These are phyloP conservation scores for Prunus salicina DNA, from an alignment of 306 rosid genomes.

Conservation along the genomic window DNA sequence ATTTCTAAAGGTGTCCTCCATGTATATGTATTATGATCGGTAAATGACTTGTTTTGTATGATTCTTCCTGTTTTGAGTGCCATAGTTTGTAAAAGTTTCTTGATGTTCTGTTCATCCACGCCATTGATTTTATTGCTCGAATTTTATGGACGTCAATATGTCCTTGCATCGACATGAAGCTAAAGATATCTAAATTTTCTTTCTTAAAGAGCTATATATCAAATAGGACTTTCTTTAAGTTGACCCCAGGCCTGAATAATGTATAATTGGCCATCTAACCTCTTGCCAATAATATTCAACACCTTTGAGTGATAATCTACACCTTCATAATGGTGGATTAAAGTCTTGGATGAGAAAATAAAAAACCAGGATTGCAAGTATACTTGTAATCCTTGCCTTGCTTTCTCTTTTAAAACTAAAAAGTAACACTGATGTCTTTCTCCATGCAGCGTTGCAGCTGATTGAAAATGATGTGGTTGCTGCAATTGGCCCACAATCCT, in stretches of 20 bases:
- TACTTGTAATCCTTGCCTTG: slow-evolving; percentile 16
- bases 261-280: background rate
- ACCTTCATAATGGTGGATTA: background rate
- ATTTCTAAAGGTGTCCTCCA: background rate
- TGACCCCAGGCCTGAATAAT: background rate
- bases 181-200: background rate
- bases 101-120: background rate
- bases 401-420: background rate
- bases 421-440: slow-evolving; percentile 20
- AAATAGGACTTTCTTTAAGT: background rate
- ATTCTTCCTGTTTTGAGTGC: background rate
- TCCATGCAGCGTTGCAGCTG: slow-evolving; percentile 78
- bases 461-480: slow-evolving; percentile 71
- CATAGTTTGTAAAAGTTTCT: background rate
- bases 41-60: background rate
- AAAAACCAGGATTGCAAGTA: background rate
- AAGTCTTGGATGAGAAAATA: background rate
- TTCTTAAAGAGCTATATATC: background rate
- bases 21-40: background rate
- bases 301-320: background rate
- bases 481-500: slow-evolving; percentile 90
- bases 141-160: background rate
- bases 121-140: background rate
- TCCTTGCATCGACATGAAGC: background rate
- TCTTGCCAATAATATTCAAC: background rate